Base-by-base conservation (phyloP, 2,329 filamentous ascomycete genomes). In the Fusarium denticulatum region DNA sequence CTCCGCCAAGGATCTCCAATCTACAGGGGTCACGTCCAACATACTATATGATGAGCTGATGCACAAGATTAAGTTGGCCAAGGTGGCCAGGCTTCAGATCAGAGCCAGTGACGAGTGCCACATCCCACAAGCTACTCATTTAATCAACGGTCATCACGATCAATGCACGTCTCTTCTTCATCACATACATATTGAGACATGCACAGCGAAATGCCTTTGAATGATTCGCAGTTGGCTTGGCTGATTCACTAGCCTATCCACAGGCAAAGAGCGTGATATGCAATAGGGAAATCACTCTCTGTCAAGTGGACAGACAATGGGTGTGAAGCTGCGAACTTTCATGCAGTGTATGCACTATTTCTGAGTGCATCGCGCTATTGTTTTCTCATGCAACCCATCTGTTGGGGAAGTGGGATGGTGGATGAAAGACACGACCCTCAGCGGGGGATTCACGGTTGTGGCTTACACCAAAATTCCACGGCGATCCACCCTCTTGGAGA, bases 321-420 rank as follows among this genome's bases (percentile, higher is more conserved):
- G 40, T 50, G 32, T 58, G 55, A 73, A 46, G 45, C 49, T 50
- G 46, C n/a, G 30, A 32, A 20, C 39, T n/a, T 47, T 22, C 24
- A 37, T 42, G 20, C 18, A 47, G 28, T 40, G 36, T 32, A 42
- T 50, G 40, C 50, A 53, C n/a, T 40, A 47, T 46, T 32, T 36
- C 10, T 18, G 34, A 28, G 57, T 34, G 70, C 36, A 67, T 46
- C 32, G 40, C 66, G 50, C 45, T 63, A 52, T 59, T 60, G 43
- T 28, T 26, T 70, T 45, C 15, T 40, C n/a, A 26, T 63, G 67
- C 61, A 74, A 47, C 66, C 65, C 34, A 69, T n/a, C 20, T 34
- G 24, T 36, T 28, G 39, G 43, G 47, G 53, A 45, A 34, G 20
- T 32, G 45, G 32, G 24, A 13, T 67, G 34, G 30, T 37, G n/a